Percentiles rank a stretch among this genome's conserved stretches.
phyloP scores from a whole-genome alignment of 164 flowering plant species.

The Macadamia integrifolia region DNA sequence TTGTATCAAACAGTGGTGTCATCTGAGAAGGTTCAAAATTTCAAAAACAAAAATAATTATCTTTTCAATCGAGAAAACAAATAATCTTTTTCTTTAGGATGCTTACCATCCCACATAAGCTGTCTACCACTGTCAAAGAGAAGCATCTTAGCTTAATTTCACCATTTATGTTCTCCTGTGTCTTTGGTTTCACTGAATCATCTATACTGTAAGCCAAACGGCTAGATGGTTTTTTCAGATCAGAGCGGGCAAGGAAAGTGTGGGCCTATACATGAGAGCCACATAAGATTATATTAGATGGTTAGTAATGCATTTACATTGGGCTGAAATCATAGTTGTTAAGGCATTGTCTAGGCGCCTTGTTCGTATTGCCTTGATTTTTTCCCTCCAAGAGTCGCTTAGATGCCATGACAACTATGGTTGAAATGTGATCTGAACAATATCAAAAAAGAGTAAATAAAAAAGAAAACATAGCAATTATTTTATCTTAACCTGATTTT shows the following conservation, averaged over 20 bases:
- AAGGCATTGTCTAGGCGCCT: no score
- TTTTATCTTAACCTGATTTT: constrained; percentile 67
- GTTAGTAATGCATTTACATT: neutral
- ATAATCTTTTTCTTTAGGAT: neutral
- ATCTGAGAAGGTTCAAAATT: constrained; percentile 44
- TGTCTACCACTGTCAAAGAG: constrained; percentile 81
- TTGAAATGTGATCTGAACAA: neutral
- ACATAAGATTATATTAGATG: neutral
- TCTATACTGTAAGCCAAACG: constrained; percentile 77
- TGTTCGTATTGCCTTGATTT: no score
- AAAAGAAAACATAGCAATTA: neutral
- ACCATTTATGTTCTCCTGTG: constrained; percentile 73
- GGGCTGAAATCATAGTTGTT: neutral
- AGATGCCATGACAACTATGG: no score
- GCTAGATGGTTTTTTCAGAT: constrained; percentile 76
- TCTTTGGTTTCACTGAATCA: constrained; percentile 79
- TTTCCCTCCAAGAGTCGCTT: no score
- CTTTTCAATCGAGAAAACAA: neutral
- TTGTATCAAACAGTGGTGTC: constrained; percentile 86
- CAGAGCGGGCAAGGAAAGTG: constrained; percentile 93
- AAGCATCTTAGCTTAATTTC: constrained; percentile 80
- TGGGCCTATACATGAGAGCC: constrained; percentile 51
- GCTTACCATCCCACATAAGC: constrained; percentile 87
- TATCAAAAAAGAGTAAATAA: neutral
- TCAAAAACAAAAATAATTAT: neutral